Conservation (phyloP, 257 asterid species). For the Lycium ferocissimum region DNA sequence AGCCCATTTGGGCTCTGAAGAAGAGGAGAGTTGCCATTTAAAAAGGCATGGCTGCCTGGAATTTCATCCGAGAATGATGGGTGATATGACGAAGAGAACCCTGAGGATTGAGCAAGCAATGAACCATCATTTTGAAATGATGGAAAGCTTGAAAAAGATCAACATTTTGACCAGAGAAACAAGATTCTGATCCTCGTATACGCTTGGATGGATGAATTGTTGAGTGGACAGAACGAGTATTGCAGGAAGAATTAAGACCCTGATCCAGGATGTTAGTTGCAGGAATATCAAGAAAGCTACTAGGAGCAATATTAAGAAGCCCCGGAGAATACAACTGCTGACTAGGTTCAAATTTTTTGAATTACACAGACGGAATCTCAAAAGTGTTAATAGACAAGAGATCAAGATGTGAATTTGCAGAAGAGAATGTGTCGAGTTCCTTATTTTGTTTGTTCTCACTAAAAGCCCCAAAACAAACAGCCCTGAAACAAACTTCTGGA, state of each 20-base stretch:
- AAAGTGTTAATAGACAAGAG: constrained; percentile 47
- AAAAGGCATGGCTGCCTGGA: constrained; percentile 58
- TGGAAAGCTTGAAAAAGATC: constrained; percentile 7
- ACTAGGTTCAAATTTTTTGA: constrained; percentile 52
- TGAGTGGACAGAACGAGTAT: constrained; percentile 41
- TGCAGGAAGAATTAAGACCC: constrained; percentile 48
- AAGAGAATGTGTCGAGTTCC: constrained; percentile 45
- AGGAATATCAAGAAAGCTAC: constrained; percentile 57
- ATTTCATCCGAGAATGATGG: constrained; percentile 43
- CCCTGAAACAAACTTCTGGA: constrained; percentile 60
- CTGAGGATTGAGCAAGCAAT: constrained; percentile 48
- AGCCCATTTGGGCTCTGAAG: constrained; percentile 78
- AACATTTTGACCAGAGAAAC: constrained; percentile 38
- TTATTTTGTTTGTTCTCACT: constrained; percentile 56
- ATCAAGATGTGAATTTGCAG: constrained; percentile 52
- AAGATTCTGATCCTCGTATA: constrained; percentile 50
- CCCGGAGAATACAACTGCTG: constrained; percentile 45
- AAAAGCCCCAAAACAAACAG: constrained; percentile 53
- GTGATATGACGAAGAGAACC: constrained; percentile 44
- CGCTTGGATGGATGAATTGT: constrained; percentile 61
- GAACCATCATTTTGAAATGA: constrained; percentile 45
- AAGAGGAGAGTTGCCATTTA: constrained; percentile 69
- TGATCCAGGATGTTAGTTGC: constrained; percentile 47
- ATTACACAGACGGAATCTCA: constrained; percentile 58
- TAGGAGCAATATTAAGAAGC: constrained; percentile 50